phyloP scores from a whole-genome alignment of 192 early-diverging fungal species.

The Backusella parvicylindrica region DNA sequence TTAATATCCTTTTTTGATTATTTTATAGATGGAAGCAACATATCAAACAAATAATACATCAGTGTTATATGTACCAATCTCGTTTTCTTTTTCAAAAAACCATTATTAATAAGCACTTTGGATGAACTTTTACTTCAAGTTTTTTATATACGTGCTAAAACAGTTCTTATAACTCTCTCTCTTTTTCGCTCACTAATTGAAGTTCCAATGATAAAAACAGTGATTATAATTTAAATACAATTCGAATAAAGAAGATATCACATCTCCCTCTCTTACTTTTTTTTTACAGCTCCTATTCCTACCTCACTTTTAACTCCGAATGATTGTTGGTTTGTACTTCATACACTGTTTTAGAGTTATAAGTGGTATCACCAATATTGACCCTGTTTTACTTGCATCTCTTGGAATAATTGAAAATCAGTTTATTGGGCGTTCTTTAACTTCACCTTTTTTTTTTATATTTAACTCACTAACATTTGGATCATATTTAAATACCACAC shows the following conservation, averaged over 20 bases:
- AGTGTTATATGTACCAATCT: background rate
- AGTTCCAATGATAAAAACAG: background rate
- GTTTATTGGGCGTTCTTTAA: background rate
- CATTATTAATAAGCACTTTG: background rate
- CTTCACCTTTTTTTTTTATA: background rate
- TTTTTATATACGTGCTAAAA: background rate
- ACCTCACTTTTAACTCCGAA: background rate
- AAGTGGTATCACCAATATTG: background rate
- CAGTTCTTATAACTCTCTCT: background rate
- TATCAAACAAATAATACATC: background rate
- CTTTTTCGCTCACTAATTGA: background rate
- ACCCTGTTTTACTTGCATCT: background rate
- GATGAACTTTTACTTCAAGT: background rate
- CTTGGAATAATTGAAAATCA: background rate
- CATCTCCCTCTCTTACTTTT: background rate
- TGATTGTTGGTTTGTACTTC: background rate
- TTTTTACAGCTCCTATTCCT: background rate
- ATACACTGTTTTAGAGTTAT: background rate
- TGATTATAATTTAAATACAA: too few relatives aligned
- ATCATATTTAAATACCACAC: background rate
- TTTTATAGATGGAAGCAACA: background rate
- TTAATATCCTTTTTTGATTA: background rate
- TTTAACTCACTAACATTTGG: background rate
- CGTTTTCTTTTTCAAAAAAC: background rate
- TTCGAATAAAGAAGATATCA: background rate